Evolutionary conservation across 2,329 filamentous ascomycete genomes (phyloP), one percentile per base, ranked within the genome.

Genomic region (Magnaporthales sp.): DNA sequence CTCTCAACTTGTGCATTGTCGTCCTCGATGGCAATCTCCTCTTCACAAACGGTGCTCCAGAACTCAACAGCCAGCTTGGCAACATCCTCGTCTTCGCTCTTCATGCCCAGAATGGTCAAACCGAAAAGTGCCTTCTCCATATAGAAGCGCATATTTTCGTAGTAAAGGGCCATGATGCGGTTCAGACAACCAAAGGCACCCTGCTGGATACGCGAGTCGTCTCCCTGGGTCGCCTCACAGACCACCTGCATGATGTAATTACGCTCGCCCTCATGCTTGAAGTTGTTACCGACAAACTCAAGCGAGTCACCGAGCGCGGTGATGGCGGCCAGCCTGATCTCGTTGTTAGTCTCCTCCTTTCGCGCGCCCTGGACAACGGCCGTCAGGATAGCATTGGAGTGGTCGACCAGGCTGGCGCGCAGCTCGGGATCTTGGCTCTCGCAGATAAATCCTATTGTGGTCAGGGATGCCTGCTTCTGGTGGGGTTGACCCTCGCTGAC

Each of bases 231-330:
- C 73, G 95, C 95, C 83, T 99, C 95, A 81, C 95, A 99, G 74
- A 99, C 92, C 71, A 99, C 95, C 83, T 99, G 95, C 95, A 99
- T 99, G 76, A 99, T 99, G 83, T 98, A 99, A 83, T 99, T 99
- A 72, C 95, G 90, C 84, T 99, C 95, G 74, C 94, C 95, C 80
- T 99, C 95, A 74, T 98, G 95, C 80, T 97, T 96, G 80, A 99
- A 99, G 82, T 99, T 99, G 80, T 92, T 96, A 71, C 93, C 88
- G 67, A 99, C 94, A 75, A 99, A 99, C 79, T 99, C 95, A 68
- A 98, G 89, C 54, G 94, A 97, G 79, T 99, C 95, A 73, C 93
- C 92, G 61, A 99, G 89, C 62, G 95, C 95, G 64, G 91, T 91
- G 76, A 99, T 95, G 75, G 95, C 95, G 65, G 95, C 92, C 72